Evolutionary conservation across 1,284 basidiomycete species (phyloP), one percentile per base, ranked within the genome.

Genomic region (Microbotryum violaceum): DNA sequence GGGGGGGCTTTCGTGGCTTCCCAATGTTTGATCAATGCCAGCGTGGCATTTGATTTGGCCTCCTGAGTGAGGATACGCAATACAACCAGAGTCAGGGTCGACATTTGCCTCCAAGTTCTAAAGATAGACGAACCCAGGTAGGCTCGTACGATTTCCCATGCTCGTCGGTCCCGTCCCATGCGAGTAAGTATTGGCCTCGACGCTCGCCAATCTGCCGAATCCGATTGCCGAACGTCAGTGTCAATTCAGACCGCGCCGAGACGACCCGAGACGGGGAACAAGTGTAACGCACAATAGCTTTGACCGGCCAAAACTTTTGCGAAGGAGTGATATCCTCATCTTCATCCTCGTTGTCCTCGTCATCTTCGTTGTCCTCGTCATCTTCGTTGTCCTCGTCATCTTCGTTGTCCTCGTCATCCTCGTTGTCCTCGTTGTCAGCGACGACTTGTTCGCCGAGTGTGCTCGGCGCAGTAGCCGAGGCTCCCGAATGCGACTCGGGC

Each of bases 141-240:
- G 64, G 61, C 23, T 56, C 33, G 56, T 58, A 68, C 0, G 45
- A 33, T 20, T 58, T 25, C 2, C 66, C 63, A 29, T 54, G 9
- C 16, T 46, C 57, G 50, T 68, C 62, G n/a, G 29, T 54, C 12
- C 64, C 61, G 4, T 61, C 62, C 66, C 66, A 68, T 1, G 45
- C 20, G 14, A 68, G 57, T 10, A 57, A 49, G 50, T 63, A 68
- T 46, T 54, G 9, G 20, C 20, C 25, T 2, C 8, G 21, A 3
- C 47, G 44, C 23, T 62, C 65, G 14, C 57, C 64, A 45, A 66
- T 23, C 64, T 66, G 60, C 25, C 25, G 12, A 23, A 21, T 6
- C 23, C 5, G 12, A 42, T 5, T 8, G 21, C 12, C 20, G 2
- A 5, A 16, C 14, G 9, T 10, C 31, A 31, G 6, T 20, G 27